Evolutionary conservation across 2,329 filamentous ascomycete genomes (phyloP).

Genomic region (Beauveria australis): DNA sequence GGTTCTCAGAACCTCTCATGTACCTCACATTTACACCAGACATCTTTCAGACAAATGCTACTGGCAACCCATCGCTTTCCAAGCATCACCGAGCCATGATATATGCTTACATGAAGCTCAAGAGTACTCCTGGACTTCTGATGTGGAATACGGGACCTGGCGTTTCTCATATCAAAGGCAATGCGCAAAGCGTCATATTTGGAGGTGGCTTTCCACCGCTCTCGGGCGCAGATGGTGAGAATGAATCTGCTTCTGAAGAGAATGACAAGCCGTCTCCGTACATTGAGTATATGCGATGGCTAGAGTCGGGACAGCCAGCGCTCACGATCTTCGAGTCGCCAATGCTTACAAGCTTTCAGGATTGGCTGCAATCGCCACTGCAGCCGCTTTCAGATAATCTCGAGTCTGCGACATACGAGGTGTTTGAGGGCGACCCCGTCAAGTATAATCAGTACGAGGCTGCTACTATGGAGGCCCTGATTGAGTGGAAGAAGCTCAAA

Average conservation of each 20-base stretch:
- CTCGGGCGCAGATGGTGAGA: conserved; percentile 49
- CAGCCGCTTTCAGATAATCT: conserved; percentile 94
- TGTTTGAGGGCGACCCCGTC: conserved; percentile 96
- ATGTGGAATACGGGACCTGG: conserved; percentile 54
- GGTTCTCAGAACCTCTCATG: conserved; percentile 62
- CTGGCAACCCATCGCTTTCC: conserved; percentile 53
- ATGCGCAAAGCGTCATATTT: neutral
- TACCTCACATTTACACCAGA: conserved; percentile 47
- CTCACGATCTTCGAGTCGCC: conserved; percentile 42
- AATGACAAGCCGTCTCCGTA: conserved; percentile 36
- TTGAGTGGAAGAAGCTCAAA: conserved; percentile 64
- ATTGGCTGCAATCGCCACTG: conserved; percentile 90
- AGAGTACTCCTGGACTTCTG: conserved; percentile 53
- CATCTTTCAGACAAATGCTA: conserved; percentile 52
- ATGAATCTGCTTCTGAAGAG: conserved; percentile 18
- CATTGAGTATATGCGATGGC: conserved; percentile 72
- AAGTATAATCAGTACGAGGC: conserved; percentile 95
- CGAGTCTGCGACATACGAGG: conserved; percentile 95
- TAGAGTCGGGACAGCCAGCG: conserved; percentile 73
- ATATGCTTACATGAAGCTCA: conserved; percentile 55
- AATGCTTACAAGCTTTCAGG: conserved; percentile 60
- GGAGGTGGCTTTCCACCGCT: conserved; percentile 55
- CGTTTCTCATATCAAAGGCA: conserved; percentile 22
- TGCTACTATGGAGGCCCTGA: conserved; percentile 72
- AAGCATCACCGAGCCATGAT: conserved; percentile 55